These are phyloP conservation scores for Setaria viridis DNA, from an alignment of 202 grass and related monocot species.

Conservation along the genomic window DNA sequence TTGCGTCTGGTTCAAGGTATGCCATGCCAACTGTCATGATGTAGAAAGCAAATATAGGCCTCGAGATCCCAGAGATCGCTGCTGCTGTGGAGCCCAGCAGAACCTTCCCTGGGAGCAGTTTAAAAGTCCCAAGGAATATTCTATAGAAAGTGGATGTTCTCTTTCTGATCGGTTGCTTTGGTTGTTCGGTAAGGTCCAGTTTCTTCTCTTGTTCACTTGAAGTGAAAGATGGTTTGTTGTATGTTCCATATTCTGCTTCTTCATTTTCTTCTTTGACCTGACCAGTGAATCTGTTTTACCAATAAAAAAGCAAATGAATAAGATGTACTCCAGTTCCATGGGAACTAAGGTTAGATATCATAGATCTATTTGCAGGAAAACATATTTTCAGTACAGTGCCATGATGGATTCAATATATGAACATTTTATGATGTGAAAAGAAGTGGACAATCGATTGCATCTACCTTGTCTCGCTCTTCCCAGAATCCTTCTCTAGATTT, in stretches of 20 bases:
- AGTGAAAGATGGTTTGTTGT: conserved; percentile 12
- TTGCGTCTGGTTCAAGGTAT: conserved; percentile 57
- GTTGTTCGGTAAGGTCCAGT: conserved; percentile 17
- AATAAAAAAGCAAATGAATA: conserved; percentile 32
- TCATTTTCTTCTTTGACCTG: conserved; percentile 40
- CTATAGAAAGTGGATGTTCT: conserved; percentile 49
- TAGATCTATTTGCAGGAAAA: conserved; percentile 8
- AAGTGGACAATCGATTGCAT: neutral
- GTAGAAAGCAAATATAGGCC: conserved; percentile 66
- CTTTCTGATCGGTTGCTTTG: conserved; percentile 34
- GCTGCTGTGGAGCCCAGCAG: conserved; percentile 64
- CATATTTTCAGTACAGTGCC: conserved; percentile 12
- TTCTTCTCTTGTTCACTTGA: conserved; percentile 41
- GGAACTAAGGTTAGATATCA: conserved; percentile 3
- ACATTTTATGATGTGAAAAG: conserved; percentile 23
- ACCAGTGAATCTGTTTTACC: conserved; percentile 34
- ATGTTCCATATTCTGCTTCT: conserved; percentile 19
- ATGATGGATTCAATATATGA: conserved; percentile 18
- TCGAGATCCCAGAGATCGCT: conserved; percentile 70
- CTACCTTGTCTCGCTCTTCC: conserved; percentile 51
- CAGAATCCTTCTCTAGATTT: conserved; percentile 49
- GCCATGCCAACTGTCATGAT: conserved; percentile 71
- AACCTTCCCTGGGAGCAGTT: conserved; percentile 49
- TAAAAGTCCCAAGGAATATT: conserved; percentile 57
- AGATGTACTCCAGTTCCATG: neutral